Percentiles rank a stretch among this genome's conserved stretches.
Evolutionary conservation across 2,329 filamentous ascomycete genomes (phyloP).

Genomic region (Diaporthe humulicola): DNA sequence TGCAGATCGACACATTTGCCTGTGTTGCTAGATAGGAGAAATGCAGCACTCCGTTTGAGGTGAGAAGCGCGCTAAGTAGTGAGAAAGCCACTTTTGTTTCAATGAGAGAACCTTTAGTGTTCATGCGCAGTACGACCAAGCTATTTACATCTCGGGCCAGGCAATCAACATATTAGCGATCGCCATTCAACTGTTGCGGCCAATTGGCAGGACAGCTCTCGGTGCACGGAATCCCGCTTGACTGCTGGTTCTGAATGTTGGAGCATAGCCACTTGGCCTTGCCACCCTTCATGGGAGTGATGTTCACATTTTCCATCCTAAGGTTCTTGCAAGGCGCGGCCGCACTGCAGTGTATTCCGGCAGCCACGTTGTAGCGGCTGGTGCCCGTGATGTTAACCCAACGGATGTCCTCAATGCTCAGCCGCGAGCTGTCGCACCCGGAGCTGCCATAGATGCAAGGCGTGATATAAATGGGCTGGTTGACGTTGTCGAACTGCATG

Average conservation of each 20-base stretch:
- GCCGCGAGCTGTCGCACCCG: conserved; percentile 55
- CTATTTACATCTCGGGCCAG: background rate
- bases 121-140: background rate
- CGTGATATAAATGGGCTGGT: conserved; percentile 63
- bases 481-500: conserved; percentile 55
- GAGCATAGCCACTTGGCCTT: conserved; percentile 57
- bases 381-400: conserved; percentile 66
- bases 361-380: conserved; percentile 61
- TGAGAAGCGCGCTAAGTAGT: background rate
- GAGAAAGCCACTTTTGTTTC: background rate
- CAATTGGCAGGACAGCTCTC: conserved; percentile 53
- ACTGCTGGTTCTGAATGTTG: conserved; percentile 54
- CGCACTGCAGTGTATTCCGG: conserved; percentile 59
- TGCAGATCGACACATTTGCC: background rate
- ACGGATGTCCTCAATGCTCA: conserved; percentile 60
- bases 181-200: conserved; percentile 54
- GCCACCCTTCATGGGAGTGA: conserved; percentile 56
- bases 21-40: background rate
- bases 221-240: conserved; percentile 51
- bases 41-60: background rate
- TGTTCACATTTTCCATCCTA: conserved; percentile 59
- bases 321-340: conserved; percentile 59
- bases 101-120: background rate
- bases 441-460: conserved; percentile 58
- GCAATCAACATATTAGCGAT: conserved; percentile 17